Conservation (phyloP, 2,329 filamentous ascomycete genomes). For the Microsporum audouinii region DNA sequence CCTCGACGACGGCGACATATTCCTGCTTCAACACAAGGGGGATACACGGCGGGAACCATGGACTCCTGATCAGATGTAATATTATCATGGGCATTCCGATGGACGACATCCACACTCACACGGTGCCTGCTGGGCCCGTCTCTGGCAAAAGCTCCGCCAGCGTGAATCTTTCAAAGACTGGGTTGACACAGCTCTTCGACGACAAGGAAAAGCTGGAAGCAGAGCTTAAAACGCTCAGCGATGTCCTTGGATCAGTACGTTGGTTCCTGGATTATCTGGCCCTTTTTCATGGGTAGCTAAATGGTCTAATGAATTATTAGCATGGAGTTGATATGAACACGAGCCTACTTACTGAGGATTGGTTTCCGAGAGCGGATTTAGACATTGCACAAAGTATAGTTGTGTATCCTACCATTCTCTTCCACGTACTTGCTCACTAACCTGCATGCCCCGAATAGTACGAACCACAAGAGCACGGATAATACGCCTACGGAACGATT, state of each 20-base stretch:
- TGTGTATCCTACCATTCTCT: not conserved
- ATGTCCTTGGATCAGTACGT: slow-evolving; percentile 76
- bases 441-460: slow-evolving; percentile 43
- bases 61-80: not conserved
- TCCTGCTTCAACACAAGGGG: not conserved
- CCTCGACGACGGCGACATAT: not conserved
- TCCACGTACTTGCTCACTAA: not conserved
- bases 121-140: slow-evolving; percentile 65
- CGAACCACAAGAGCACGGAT: slow-evolving; percentile 87
- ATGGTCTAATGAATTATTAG: slow-evolving; percentile 36
- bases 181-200: slow-evolving; percentile 66
- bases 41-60: not conserved
- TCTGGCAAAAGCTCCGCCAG: slow-evolving; percentile 40
- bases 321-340: slow-evolving; percentile 92
- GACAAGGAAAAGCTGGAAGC: slow-evolving; percentile 77
- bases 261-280: not conserved
- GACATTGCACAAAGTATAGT: slow-evolving; percentile 81
- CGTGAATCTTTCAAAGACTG: slow-evolving; percentile 55
- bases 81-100: slow-evolving; percentile 46
- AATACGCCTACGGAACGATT: slow-evolving; percentile 81
- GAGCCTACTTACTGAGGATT: slow-evolving; percentile 72
- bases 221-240: slow-evolving; percentile 72
- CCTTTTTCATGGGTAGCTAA: not conserved
- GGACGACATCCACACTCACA: slow-evolving; percentile 57
- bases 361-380: slow-evolving; percentile 84